Evolutionary conservation across 805 yeast genomes (phyloP).

Genomic region (Kluyveromyces siamensis): DNA sequence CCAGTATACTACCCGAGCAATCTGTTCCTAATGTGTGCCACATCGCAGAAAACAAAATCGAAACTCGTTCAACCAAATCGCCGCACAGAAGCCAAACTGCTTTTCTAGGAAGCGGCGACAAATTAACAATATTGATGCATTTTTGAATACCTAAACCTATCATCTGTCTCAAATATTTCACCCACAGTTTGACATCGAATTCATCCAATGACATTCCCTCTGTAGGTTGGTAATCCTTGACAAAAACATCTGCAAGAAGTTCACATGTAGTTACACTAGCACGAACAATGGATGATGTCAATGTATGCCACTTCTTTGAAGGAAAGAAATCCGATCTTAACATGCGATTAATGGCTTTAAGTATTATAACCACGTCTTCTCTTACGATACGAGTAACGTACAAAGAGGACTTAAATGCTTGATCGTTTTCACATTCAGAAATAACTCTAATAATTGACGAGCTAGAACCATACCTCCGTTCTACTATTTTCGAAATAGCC

Average conservation of each 20-base stretch:
- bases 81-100: slow-evolving; percentile 59
- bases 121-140: slow-evolving; percentile 59
- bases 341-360: slow-evolving; percentile 42
- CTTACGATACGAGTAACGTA: slow-evolving; percentile 33
- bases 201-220: slow-evolving; percentile 37
- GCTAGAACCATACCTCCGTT: slow-evolving; percentile 30
- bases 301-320: slow-evolving; percentile 61
- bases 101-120: slow-evolving; percentile 63
- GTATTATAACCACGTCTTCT: slow-evolving; percentile 35
- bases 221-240: slow-evolving; percentile 43
- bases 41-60: slow-evolving; percentile 44
- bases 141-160: slow-evolving; percentile 54
- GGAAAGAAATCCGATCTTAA: slow-evolving; percentile 55
- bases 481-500: slow-evolving; percentile 44
- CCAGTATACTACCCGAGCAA: slow-evolving; percentile 42
- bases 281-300: slow-evolving; percentile 49
- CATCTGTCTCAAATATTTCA: slow-evolving; percentile 48
- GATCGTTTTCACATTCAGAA: slow-evolving; percentile 28
- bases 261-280: slow-evolving; percentile 46
- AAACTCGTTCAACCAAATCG: slow-evolving; percentile 51
- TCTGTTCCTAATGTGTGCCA: slow-evolving; percentile 73
- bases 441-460: slow-evolving; percentile 38
- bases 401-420: slow-evolving; percentile 34
- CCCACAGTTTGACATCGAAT: slow-evolving; percentile 61
- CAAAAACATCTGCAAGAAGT: slow-evolving; percentile 42